Evolutionary conservation across 1,139 yeast genomes (phyloP), one percentile per base, ranked within the genome.

Genomic region (Kodamaea anthophila): DNA sequence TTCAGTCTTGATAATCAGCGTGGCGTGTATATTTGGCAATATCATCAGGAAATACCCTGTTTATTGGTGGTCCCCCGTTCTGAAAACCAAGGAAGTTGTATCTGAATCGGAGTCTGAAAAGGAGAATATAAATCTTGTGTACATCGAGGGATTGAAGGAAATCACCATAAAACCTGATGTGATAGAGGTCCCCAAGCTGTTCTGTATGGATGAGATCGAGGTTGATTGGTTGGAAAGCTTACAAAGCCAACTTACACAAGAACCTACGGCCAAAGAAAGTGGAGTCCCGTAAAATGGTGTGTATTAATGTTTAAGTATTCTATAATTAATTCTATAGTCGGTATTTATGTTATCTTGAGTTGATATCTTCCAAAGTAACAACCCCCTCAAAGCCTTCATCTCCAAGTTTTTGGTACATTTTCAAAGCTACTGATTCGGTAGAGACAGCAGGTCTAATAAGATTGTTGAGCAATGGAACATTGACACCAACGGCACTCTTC

Each of bases 341-440:
- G n/a, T n/a, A n/a, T n/a, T n/a, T n/a, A n/a, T n/a, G n/a, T 12
- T 20, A 14, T n/a, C 21, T 19, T 5, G 28, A 29, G 20, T 28
- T 24, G 15, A 77, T 60, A 26, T 74, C 76, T 21, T 77, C 81
- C 35, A 81, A 51, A 2, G 67, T 45, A 2, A 83, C 74, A 4
- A 78, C 72, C 0, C 91, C 93, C 13, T 53, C 56, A 38, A 73
- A 70, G 2, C 50, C 51, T 0, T 51, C 49, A 33, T 76, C 75
- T 12, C 65, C 65, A 21, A 84, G 55, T 24, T 74, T 74, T 26
- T 75, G 71, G 18, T 77, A 60, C 3, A 78, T 60, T 26, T 74
- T 72, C 28, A 58, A 49, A 1, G 91, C 85, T 2, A 86, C 94
- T 24, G 67, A 61, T 39, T 78, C 83, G 0, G 86, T 82, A 1